phyloP scores from a whole-genome alignment of 768 basidiomycete genomes.

The Scleroderma bovista region DNA sequence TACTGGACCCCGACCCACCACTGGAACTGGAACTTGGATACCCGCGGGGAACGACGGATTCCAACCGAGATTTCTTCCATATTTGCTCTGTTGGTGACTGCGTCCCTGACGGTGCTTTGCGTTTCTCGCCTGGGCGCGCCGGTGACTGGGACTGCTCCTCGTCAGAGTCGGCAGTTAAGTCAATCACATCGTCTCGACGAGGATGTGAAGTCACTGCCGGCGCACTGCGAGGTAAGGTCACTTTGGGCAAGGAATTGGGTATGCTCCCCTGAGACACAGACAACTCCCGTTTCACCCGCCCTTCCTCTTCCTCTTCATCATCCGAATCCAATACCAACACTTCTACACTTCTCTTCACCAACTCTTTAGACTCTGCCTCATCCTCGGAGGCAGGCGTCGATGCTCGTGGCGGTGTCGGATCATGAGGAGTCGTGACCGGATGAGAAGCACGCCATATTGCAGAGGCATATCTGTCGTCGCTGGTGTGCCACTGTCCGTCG shows the following conservation, averaged over 20 bases:
- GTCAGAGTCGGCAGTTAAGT: conserved; percentile 77
- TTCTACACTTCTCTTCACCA: conserved; percentile 46
- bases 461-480: conserved; percentile 81
- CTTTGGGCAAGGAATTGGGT: conserved; percentile 29
- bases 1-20: neutral
- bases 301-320: conserved; percentile 73
- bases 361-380: conserved; percentile 32
- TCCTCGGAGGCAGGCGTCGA: conserved; percentile 26
- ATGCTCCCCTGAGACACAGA: conserved; percentile 59
- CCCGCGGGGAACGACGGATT: conserved; percentile 13
- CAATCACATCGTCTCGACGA: conserved; percentile 58
- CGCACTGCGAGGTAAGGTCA: conserved; percentile 14
- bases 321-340: conserved; percentile 70
- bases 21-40: conserved; percentile 6
- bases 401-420: conserved; percentile 24
- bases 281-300: conserved; percentile 67
- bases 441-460: conserved; percentile 60
- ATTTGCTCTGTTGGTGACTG: conserved; percentile 56
- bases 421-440: conserved; percentile 27
- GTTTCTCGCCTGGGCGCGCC: conserved; percentile 41
- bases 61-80: conserved; percentile 64
- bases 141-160: conserved; percentile 48
- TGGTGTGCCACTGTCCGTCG: conserved; percentile 94
- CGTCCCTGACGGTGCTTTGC: conserved; percentile 50
- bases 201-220: conserved; percentile 20